A percentile compares a stretch with the other conserved stretches of the same genome.
phyloP scores from a whole-genome alignment of 2,329 filamentous ascomycete species.

The Colletotrichum camelliae region DNA sequence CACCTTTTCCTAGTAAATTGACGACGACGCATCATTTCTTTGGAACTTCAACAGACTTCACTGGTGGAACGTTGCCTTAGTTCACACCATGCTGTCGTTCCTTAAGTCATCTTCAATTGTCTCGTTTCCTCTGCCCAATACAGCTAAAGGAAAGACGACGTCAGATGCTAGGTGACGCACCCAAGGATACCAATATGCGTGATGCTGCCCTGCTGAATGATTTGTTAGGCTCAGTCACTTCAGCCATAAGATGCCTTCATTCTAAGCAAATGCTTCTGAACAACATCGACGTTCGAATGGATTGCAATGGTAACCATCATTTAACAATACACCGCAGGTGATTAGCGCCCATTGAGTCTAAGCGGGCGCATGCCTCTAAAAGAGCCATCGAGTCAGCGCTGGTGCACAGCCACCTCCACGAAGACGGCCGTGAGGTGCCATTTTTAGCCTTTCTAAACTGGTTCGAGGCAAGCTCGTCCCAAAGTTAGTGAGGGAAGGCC shows the following conservation, averaged over 20 bases:
- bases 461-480: not conserved
- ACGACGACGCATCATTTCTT: too few species aligned
- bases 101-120: too few species aligned
- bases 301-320: not conserved
- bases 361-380: not conserved
- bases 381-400: not conserved
- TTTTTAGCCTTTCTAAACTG: not conserved
- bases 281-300: not conserved
- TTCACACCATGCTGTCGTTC: too few species aligned
- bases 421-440: not conserved
- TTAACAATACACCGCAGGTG: rapidly evolving
- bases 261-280: not conserved
- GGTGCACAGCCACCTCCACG: not conserved
- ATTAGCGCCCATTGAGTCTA: not conserved
- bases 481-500: not conserved
- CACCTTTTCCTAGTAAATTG: too few species aligned
- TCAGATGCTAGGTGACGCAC: rapidly evolving
- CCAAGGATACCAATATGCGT: not conserved
- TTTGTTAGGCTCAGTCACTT: rapidly evolving
- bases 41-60: rapidly evolving
- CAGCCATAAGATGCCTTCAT: not conserved
- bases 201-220: not conserved
- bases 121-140: too few species aligned
- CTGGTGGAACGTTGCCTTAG: too few species aligned
- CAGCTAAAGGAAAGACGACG: rapidly evolving